These are phyloP conservation scores for Blakeslea trispora DNA, from an alignment of 371 early-diverging fungal species.

Conservation along the genomic window DNA sequence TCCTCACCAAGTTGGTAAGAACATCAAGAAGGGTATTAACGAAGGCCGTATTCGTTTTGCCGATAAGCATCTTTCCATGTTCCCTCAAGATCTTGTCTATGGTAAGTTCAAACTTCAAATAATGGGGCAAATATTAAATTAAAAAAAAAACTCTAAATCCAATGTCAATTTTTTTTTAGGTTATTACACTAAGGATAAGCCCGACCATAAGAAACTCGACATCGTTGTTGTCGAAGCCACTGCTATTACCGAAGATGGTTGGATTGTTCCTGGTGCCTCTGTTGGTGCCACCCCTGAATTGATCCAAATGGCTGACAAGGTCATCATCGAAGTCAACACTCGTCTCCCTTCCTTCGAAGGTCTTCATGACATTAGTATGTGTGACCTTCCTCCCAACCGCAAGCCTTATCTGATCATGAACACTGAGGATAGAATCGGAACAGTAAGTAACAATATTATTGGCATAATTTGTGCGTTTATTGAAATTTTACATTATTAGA, in stretches of 20 bases:
- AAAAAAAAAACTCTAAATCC: conserved; percentile 38
- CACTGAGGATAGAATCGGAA: conserved; percentile 54
- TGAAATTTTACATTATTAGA: conserved; percentile 22
- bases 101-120: conserved; percentile 25
- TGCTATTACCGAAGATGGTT: conserved; percentile 57
- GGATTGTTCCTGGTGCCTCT: conserved; percentile 56
- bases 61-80: conserved; percentile 61
- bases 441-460: conserved; percentile 28
- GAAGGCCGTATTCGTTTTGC: conserved; percentile 58
- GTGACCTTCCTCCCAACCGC: conserved; percentile 47
- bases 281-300: conserved; percentile 60
- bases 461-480: not conserved
- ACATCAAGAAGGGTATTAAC: conserved; percentile 56
- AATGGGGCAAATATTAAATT: conserved; percentile 39
- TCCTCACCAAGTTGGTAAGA: conserved; percentile 58
- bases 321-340: conserved; percentile 60
- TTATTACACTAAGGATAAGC: conserved; percentile 51
- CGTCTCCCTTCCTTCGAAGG: conserved; percentile 57
- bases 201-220: conserved; percentile 45
- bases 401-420: conserved; percentile 53
- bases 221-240: conserved; percentile 57
- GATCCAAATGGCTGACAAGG: conserved; percentile 54
- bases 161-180: conserved; percentile 20
- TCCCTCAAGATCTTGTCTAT: conserved; percentile 54
- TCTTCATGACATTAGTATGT: conserved; percentile 50